Base-by-base conservation (phyloP, 2,329 filamentous ascomycete genomes). In the Clonostachys rhizophaga region DNA sequence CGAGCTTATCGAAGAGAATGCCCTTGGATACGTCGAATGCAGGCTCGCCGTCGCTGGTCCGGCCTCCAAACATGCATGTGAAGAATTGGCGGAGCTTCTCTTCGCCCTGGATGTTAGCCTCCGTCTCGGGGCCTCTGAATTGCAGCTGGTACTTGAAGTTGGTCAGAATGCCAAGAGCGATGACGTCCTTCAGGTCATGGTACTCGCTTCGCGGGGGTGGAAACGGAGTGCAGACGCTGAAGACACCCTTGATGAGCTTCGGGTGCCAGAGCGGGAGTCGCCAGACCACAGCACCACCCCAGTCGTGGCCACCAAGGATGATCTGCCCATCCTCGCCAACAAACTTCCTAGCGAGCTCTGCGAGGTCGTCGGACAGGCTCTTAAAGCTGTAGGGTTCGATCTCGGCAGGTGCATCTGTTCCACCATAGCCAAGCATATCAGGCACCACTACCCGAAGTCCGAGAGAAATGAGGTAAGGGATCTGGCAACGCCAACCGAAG, bases 241-340 rank as follows among this genome's bases (percentile, higher is more conserved):
- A 92, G 50, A 96, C 73, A 56, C 84, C 84, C 37, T 77, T 78
- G 53, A 96, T 72, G 12, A 95, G 72, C 39, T 83, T 69, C 0
- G 89, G 89, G 58, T 91, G 75, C 77, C 83, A 89, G 52, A 87
- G 77, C 13, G 85, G 83, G 48, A 87, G 69, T 47, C 90, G 82
- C 75, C 89, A 95, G 46, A 86, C 84, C 30, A 91, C 73, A 4
- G 77, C 75, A 56, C 89, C 91, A 63, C 92, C 92, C 89, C 92
- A 96, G 68, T 97, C 92, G 69, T 96, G 92, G 8, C 91, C 92
- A 43, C 91, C 90, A 13, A 96, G 77, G 48, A 96, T 84, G 58
- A 96, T 86, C 47, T 69, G 69, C 9, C 61, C 61, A 64, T 71
- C 40, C 61, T 70, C 46, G 46, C 72, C 66, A 30, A 70, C 67